phyloP scores from a whole-genome alignment of 2,329 filamentous ascomycete genomes.

The Fusarium paranaense region DNA sequence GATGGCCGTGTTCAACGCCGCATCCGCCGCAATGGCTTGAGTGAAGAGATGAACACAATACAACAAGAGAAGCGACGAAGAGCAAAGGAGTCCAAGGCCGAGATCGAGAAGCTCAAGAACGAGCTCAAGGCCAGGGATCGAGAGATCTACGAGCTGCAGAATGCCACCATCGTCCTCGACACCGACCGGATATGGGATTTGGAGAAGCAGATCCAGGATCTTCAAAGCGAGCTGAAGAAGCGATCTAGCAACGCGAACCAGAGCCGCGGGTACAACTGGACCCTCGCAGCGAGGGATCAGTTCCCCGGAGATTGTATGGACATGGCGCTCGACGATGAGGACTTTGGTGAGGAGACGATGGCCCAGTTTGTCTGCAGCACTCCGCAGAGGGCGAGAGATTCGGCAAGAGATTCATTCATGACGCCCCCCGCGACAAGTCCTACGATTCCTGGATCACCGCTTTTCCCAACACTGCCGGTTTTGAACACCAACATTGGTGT shows the following conservation, averaged over 20 bases:
- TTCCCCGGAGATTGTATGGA: conserved; percentile 59
- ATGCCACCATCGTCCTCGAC: conserved; percentile 63
- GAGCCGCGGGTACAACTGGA: conserved; percentile 60
- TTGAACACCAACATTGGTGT: conserved; percentile 22
- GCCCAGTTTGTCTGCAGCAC: conserved; percentile 65
- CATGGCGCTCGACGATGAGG: conserved; percentile 50
- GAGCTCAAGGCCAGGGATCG: conserved; percentile 63
- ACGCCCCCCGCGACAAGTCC: conserved; percentile 69
- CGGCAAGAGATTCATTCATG: conserved; percentile 61
- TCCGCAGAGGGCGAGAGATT: conserved; percentile 57
- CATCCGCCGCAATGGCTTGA: conserved; percentile 66
- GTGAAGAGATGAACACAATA: conserved; percentile 68
- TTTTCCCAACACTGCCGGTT: conserved; percentile 38
- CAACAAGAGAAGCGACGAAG: conserved; percentile 58
- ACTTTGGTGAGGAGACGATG: conserved; percentile 64
- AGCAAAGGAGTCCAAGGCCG: conserved; percentile 53
- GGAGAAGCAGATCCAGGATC: conserved; percentile 53
- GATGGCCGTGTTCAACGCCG: conserved; percentile 69
- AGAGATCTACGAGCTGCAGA: conserved; percentile 65
- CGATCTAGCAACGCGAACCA: conserved; percentile 37
- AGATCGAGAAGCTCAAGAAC: conserved; percentile 61
- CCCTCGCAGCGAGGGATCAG: conserved; percentile 60
- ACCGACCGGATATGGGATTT: conserved; percentile 58
- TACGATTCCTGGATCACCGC: conserved; percentile 52
- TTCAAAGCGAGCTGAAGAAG: conserved; percentile 49